Base-by-base conservation (phyloP, 2,329 filamentous ascomycete genomes). In the Aschersonia sp. region DNA sequence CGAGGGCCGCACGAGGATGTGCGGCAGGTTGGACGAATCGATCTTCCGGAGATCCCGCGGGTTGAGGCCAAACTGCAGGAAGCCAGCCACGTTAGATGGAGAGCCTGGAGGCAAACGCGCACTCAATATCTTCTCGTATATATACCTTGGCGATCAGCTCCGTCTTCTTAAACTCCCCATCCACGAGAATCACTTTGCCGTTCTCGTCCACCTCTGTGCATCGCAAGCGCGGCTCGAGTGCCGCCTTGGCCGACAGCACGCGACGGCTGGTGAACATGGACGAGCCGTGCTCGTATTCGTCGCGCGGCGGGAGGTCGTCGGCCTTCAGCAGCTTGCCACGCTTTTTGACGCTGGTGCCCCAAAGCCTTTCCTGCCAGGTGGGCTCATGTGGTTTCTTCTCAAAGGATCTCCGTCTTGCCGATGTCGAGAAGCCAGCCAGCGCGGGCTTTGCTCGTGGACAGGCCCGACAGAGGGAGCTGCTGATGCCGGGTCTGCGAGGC, bases 1-100 rank as follows among this genome's bases (percentile, higher is more conserved):
- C 6, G 85, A 89, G 6, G 87, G 88, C 35, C 92, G 87, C 53
- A 98, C 82, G 53, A 97, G 81, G 49, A 98, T 97, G 59, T 95
- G 89, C 7, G 92, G 92, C 29, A 98, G 77, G 51, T 94, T 86
- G 49, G 87, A 95, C 11, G 89, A 95, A 63, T 98, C 92, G 59
- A 98, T 95, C 67, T 98, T 98, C 57, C 92, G 85, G 48, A 98
- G 72, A 70, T 98, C 92, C 51, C 92, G 89, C 48, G 92, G 90
- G 45, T 95, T 76, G 30, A 97, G 76, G 41, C 89, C 89, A 62
- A 95, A 95, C 85, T 90, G 54, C 10, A 42, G 50, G 41, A 45
- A 48, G 29, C 9, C 40, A 1, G 14, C 6, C 10, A 32, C 6
- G 6, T 32, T 32, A 46, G 22, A 3, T 14, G 6, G 29, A 37